Evolutionary conservation across 176 grass and related monocot species (phyloP).

Genomic region (Aegilops longissima): DNA sequence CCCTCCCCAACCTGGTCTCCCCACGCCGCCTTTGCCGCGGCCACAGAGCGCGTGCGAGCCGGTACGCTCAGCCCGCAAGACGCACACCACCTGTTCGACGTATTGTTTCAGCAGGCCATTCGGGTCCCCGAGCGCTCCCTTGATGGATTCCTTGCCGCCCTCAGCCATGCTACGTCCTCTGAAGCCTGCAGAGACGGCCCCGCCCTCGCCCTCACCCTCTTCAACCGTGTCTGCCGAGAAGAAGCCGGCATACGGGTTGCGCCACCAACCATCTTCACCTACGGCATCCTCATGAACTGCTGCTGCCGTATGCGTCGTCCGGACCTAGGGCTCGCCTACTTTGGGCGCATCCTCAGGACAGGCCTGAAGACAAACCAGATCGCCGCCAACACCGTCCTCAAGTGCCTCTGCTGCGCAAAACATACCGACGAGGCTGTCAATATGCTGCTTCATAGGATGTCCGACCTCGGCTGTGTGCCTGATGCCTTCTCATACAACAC

Average conservation of each 20-base stretch:
- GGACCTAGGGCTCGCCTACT: not conserved
- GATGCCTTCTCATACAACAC: not conserved
- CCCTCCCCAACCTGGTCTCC: not conserved
- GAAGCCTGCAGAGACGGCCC: not conserved
- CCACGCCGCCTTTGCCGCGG: not conserved
- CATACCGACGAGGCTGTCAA: not conserved
- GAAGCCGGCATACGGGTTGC: not conserved
- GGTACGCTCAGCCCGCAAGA: not conserved
- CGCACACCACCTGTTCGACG: not conserved
- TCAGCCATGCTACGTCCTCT: not conserved
- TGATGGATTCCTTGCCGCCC: not conserved
- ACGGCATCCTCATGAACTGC: not conserved
- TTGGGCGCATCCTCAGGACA: not conserved
- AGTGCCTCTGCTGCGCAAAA: not conserved
- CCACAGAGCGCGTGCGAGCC: not conserved
- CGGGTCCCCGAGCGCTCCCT: not conserved
- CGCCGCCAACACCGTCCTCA: not conserved
- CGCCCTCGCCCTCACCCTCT: not conserved
- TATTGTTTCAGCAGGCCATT: not conserved
- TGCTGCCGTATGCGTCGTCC: not conserved
- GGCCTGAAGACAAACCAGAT: not conserved
- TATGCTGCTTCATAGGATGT: not conserved
- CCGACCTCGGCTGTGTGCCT: not conserved
- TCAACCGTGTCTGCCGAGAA: not conserved
- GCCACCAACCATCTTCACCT: not conserved